phyloP scores from a whole-genome alignment of 75 land plant genomes.

The Picea sitchensis region DNA sequence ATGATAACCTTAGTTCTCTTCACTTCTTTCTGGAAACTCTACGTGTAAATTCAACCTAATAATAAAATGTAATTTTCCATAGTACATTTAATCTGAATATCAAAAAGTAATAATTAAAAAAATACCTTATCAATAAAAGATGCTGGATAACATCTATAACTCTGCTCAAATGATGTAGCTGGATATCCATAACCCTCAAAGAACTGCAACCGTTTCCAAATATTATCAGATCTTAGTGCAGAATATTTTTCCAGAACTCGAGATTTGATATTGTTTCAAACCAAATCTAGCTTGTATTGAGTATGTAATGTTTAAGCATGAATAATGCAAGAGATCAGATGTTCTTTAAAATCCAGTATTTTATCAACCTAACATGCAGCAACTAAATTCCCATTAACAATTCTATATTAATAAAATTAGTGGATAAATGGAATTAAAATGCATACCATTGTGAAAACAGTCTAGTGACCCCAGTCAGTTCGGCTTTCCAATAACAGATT shows the following conservation, averaged over 20 bases:
- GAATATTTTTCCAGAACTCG: background rate
- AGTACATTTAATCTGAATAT: too few relatives aligned
- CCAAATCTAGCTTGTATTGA: too few relatives aligned
- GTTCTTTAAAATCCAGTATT: background rate
- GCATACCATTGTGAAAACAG: constrained; percentile 9
- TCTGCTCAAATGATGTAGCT: constrained; percentile 32
- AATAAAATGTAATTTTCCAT: too few relatives aligned
- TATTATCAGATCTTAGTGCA: background rate
- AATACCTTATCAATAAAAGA: constrained; percentile 50
- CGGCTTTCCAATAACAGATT: background rate
- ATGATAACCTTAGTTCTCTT: too few relatives aligned
- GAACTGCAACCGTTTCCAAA: constrained; percentile 24
- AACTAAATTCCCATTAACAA: background rate
- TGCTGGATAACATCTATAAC: constrained; percentile 40
- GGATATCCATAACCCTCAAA: constrained; percentile 39
- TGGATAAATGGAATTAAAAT: background rate
- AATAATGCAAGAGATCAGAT: too few relatives aligned
- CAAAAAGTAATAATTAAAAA: background rate
- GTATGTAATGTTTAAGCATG: background rate
- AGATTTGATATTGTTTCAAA: background rate
- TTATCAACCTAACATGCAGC: too few relatives aligned
- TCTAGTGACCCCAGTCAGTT: background rate
- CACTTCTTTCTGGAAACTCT: too few relatives aligned
- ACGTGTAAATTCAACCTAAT: too few relatives aligned
- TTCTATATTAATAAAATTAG: background rate